These are phyloP conservation scores for Eleusine indica DNA, from an alignment of 176 grass and related monocot genomes.

Conservation along the genomic window DNA sequence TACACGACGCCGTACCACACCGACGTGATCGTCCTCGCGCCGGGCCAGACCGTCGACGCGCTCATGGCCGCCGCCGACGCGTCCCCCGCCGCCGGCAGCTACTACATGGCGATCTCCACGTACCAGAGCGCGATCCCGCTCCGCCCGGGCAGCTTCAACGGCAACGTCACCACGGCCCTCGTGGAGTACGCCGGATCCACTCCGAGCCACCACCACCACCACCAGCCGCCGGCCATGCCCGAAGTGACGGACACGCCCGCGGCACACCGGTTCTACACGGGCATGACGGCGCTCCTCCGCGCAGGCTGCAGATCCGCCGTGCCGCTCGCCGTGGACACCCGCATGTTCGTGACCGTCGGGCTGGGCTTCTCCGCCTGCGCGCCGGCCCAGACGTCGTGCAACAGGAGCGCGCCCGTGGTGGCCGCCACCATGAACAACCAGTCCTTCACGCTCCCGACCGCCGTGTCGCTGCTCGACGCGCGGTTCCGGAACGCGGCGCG, in stretches of 20 bases:
- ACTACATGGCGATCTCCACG: slow-evolving; percentile 59
- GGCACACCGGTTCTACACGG: slow-evolving; percentile 55
- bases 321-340: slow-evolving; percentile 53
- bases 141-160: not conserved
- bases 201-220: not conserved
- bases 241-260: slow-evolving; percentile 29
- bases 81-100: slow-evolving; percentile 30
- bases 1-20: slow-evolving; percentile 67
- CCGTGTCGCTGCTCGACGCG: slow-evolving; percentile 53
- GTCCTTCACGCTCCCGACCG: slow-evolving; percentile 55
- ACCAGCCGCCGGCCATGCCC: slow-evolving; percentile 25
- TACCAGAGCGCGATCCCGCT: slow-evolving; percentile 42
- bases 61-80: slow-evolving; percentile 55
- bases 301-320: slow-evolving; percentile 29
- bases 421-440: slow-evolving; percentile 70
- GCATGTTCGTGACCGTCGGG: slow-evolving; percentile 63
- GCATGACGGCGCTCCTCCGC: slow-evolving; percentile 45
- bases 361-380: slow-evolving; percentile 40
- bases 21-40: slow-evolving; percentile 62
- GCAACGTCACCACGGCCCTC: slow-evolving; percentile 40
- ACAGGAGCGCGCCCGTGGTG: not conserved
- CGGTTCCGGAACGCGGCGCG: not conserved
- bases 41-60: slow-evolving; percentile 76
- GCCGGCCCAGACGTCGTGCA: slow-evolving; percentile 39
- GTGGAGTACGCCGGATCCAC: slow-evolving; percentile 42